phyloP scores from a whole-genome alignment of 257 asterid species.

The Cynanchum wilfordii region DNA sequence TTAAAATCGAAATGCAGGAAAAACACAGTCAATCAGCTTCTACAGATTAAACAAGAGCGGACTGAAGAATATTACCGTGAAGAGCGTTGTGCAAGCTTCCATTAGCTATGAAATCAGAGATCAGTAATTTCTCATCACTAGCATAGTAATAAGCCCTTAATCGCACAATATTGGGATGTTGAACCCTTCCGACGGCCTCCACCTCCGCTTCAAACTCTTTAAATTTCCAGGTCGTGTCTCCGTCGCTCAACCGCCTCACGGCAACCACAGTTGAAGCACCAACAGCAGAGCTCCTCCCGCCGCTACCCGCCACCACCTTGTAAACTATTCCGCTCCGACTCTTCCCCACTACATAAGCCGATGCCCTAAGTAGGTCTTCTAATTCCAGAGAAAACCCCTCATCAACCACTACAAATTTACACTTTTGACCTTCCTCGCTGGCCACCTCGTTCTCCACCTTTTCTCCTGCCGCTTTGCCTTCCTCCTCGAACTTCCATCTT shows the following conservation, averaged over 20 bases:
- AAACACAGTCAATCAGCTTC: background rate
- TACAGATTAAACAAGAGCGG: background rate
- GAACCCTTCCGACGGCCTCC: conserved; percentile 67
- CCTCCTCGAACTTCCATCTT: conserved; percentile 46
- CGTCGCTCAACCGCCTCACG: conserved; percentile 88
- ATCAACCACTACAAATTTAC: conserved; percentile 68
- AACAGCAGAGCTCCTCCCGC: conserved; percentile 41
- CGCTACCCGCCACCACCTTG: conserved; percentile 70
- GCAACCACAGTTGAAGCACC: conserved; percentile 54
- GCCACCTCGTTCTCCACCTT: conserved; percentile 35
- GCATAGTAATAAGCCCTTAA: conserved; percentile 88
- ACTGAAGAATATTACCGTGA: conserved; percentile 47
- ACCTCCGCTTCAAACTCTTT: conserved; percentile 86
- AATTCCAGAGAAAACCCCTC: conserved; percentile 76
- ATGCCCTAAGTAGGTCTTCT: conserved; percentile 93
- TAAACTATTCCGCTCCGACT: conserved; percentile 90
- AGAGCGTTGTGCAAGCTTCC: conserved; percentile 77
- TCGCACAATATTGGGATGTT: conserved; percentile 76
- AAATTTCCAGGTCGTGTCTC: conserved; percentile 56
- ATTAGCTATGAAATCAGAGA: conserved; percentile 68
- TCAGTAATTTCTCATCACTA: conserved; percentile 74
- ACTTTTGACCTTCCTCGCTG: conserved; percentile 63
- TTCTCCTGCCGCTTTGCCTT: conserved; percentile 38
- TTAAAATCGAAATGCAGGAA: background rate
- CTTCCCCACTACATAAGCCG: conserved; percentile 95